phyloP scores from a whole-genome alignment of 306 rosid genomes.

The Abrus pulchellus region DNA sequence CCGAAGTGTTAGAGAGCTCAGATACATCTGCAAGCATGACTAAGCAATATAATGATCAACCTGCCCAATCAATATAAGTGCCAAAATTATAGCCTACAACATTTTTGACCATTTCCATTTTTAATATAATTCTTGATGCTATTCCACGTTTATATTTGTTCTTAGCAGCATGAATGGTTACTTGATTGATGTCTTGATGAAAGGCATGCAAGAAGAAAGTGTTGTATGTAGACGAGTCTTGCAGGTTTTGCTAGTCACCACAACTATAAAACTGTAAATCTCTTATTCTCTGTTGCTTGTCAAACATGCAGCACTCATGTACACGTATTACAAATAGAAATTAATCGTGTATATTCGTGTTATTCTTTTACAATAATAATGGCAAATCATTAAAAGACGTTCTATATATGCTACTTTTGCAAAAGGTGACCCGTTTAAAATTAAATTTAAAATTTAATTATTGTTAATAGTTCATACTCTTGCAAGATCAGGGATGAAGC shows the following conservation, averaged over 20 bases:
- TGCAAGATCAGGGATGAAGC: too few relatives aligned
- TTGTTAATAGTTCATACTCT: too few relatives aligned
- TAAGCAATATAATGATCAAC: constrained; percentile 17
- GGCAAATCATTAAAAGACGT: not conserved
- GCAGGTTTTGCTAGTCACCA: constrained; percentile 43
- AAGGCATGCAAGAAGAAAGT: constrained; percentile 33
- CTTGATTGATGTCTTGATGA: constrained; percentile 23
- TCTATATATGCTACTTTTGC: not conserved
- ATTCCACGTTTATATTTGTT: constrained; percentile 38
- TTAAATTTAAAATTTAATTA: too few relatives aligned
- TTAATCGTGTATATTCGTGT: not conserved
- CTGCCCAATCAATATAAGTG: constrained; percentile 29
- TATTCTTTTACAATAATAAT: constrained; percentile 13
- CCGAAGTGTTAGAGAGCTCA: constrained; percentile 60
- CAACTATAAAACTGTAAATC: constrained; percentile 38
- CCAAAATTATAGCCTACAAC: constrained; percentile 32
- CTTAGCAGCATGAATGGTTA: constrained; percentile 36
- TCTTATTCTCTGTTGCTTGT: not conserved
- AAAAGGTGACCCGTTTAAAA: too few relatives aligned
- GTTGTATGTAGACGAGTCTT: constrained; percentile 23
- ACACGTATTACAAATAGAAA: constrained; percentile 36
- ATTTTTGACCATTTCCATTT: constrained; percentile 30
- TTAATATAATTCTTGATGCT: constrained; percentile 39
- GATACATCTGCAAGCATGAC: constrained; percentile 52
- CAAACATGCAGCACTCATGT: constrained; percentile 39